Percentiles rank a stretch among this genome's conserved stretches.
phyloP scores from a whole-genome alignment of 495 filamentous ascomycete genomes.

The Tuber microsphaerosporum region DNA sequence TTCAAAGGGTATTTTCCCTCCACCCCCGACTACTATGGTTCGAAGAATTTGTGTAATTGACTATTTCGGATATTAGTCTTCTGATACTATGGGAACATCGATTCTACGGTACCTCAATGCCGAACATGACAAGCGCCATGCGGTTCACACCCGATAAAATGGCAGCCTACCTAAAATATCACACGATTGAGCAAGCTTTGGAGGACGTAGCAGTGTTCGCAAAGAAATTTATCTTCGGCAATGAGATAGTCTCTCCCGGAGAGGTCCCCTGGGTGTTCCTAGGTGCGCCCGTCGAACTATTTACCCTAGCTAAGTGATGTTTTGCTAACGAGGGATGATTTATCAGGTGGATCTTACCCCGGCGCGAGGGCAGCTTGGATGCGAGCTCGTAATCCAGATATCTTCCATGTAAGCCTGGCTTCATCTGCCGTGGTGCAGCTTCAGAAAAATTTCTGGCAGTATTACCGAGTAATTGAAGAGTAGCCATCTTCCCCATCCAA shows the following conservation, averaged over 20 bases:
- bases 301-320: not conserved
- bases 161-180: conserved; percentile 16
- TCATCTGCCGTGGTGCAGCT: conserved; percentile 32
- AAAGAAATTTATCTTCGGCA: conserved; percentile 12
- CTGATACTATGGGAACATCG: conserved; percentile 38
- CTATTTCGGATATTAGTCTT: conserved; percentile 9
- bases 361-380: conserved; percentile 36
- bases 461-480: conserved; percentile 22
- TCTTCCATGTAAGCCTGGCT: conserved; percentile 27
- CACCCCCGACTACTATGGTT: not conserved
- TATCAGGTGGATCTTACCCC: conserved; percentile 30
- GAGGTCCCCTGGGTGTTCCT: conserved; percentile 32
- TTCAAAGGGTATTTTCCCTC: conserved; percentile 22
- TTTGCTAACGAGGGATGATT: not conserved
- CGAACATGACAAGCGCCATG: conserved; percentile 20
- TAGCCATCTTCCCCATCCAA: not conserved
- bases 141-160: conserved; percentile 18
- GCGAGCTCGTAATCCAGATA: conserved; percentile 29
- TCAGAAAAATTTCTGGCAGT: conserved; percentile 25
- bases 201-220: conserved; percentile 34
- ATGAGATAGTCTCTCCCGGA: conserved; percentile 13
- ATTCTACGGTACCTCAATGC: conserved; percentile 35
- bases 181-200: conserved; percentile 31
- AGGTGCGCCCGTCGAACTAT: conserved; percentile 6
- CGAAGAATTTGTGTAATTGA: not conserved